Base-by-base conservation (phyloP, 768 basidiomycete genomes). In the Termitomyces sp. region DNA sequence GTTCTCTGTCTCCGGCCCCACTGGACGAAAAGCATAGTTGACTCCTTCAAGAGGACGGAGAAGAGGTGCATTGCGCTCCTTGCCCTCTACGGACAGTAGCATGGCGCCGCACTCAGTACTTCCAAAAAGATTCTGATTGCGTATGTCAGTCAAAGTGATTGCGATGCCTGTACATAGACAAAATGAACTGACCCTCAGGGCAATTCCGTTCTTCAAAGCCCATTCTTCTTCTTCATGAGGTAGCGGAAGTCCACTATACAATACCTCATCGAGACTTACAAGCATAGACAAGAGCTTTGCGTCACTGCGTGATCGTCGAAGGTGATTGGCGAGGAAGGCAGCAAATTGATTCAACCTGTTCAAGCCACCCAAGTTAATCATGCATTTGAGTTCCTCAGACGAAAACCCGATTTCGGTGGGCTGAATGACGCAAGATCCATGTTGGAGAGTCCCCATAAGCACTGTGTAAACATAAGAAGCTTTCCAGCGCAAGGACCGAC, bases 51-150 rank as follows among this genome's bases (percentile, higher is more conserved):
- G 68, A 17, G 83, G 77, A 17, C 76, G 77, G 44, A 90, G 78
- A 59, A 82, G 72, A 35, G 75, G 75, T 50, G 77, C 77, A 57
- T 82, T 74, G 35, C 69, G 71, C 41, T 80, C 83, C 52, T 72
- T 71, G 43, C 80, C 82, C 52, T 83, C 83, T 44, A 75, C 61
- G n/a, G 87, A 85, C 19, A 84, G 68, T 54, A 92, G 72, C 79
- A 87, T 87, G 0, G 82, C 85, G 32, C 87, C 89, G 60, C 87
- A 82, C 74, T 92, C 90, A 2, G 90, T 92, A 69, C 82, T 89
- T 16, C 90, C 90, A 65, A 90, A 91, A 17, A 89, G 76, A 67
- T 90, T 91, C 84, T 87, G 69, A 38, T 58, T 35, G 29, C 31
- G 6, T 21, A 73, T 59, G 75, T 62, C 58, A 63, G 45, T 41